Percentiles rank a stretch among this genome's conserved stretches.
phyloP scores from a whole-genome alignment of 176 grass and related monocot species.

The Avena insularis region DNA sequence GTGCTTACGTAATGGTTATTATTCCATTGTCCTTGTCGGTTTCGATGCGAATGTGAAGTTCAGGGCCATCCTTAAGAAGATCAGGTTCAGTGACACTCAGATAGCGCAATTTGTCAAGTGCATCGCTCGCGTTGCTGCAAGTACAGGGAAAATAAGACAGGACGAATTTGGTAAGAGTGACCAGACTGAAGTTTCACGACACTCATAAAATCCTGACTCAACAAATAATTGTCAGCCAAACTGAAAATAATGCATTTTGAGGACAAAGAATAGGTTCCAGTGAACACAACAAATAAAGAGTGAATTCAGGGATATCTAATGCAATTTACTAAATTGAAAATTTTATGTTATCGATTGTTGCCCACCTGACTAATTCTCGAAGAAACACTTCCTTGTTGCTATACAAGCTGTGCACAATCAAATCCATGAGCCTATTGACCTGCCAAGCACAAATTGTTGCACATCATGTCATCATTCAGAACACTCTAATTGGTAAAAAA shows the following conservation, averaged over 20 bases:
- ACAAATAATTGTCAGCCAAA: background rate
- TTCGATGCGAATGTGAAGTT: constrained; percentile 88
- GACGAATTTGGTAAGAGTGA: constrained; percentile 2
- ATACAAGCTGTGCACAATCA: constrained; percentile 98
- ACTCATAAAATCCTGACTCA: background rate
- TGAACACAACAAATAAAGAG: background rate
- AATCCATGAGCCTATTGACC: constrained; percentile 99
- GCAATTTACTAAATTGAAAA: background rate
- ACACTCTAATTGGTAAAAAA: background rate
- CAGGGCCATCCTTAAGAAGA: constrained; percentile 86
- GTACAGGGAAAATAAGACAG: constrained; percentile 29
- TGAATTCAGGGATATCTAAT: background rate
- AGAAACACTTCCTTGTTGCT: constrained; percentile 99
- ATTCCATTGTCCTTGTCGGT: constrained; percentile 91
- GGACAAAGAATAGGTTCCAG: background rate
- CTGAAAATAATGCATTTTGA: background rate
- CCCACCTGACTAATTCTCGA: constrained; percentile 88
- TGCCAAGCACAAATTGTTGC: constrained; percentile 40
- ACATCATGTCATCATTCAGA: constrained; percentile 12
- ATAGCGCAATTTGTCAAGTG: constrained; percentile 96
- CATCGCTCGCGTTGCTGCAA: constrained; percentile 94
- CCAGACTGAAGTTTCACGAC: background rate
- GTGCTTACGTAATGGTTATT: constrained; percentile 84
- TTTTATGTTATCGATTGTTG: background rate
- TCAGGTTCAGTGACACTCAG: constrained; percentile 87